Conservation (phyloP, 2,329 filamentous ascomycete genomes). For the Didymella segeticola region DNA sequence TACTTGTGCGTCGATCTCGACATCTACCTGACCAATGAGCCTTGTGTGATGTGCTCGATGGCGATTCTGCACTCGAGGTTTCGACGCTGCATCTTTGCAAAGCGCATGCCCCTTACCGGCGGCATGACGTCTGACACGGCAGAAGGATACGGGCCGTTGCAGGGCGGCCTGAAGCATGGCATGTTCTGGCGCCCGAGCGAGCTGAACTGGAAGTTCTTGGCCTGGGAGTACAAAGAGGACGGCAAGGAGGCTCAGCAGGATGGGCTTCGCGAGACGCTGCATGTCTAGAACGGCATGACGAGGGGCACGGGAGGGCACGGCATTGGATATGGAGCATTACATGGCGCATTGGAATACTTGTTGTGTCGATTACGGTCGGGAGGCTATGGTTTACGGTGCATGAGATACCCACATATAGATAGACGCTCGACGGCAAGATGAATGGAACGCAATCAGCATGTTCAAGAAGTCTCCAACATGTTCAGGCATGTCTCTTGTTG, state of each 20-base stretch:
- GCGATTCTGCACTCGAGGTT: constrained; percentile 93
- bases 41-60: constrained; percentile 97
- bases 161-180: constrained; percentile 59
- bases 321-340: constrained; percentile 36
- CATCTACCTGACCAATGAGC: constrained; percentile 93
- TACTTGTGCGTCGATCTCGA: constrained; percentile 95
- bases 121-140: constrained; percentile 76
- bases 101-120: constrained; percentile 80
- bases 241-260: constrained; percentile 17
- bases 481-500: too few species aligned
- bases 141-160: constrained; percentile 18
- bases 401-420: constrained; percentile 18
- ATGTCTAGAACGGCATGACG: constrained; percentile 33
- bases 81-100: constrained; percentile 80
- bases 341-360: constrained; percentile 31
- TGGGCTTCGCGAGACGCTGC: constrained; percentile 35
- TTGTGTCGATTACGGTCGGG: constrained; percentile 13
- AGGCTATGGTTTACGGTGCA: constrained; percentile 1
- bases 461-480: neutral
- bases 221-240: constrained; percentile 71
- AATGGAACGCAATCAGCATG: neutral
- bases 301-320: neutral
- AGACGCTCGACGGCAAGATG: neutral
- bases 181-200: constrained; percentile 72
- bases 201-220: constrained; percentile 84